phyloP scores from a whole-genome alignment of 106 monocot species.

The Iris macrosiphon region DNA sequence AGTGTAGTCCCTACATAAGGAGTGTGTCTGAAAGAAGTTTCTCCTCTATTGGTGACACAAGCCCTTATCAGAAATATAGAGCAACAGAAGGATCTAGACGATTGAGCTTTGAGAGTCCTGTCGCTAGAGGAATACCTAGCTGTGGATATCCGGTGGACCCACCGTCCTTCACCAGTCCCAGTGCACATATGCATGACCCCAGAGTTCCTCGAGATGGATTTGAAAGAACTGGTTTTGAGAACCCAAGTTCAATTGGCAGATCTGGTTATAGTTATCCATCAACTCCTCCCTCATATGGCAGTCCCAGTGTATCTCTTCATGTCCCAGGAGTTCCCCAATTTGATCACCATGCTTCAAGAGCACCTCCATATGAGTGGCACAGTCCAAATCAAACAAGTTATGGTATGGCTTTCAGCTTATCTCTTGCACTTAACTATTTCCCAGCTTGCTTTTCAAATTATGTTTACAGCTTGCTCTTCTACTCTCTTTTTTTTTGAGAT shows the following conservation, averaged over 20 bases:
- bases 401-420: slow-evolving; percentile 13
- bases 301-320: slow-evolving; percentile 9
- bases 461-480: not conserved
- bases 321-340: slow-evolving; percentile 7
- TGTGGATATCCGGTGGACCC: slow-evolving; percentile 6
- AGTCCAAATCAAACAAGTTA: slow-evolving; percentile 20
- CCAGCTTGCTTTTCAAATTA: not conserved
- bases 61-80: slow-evolving; percentile 4
- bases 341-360: slow-evolving; percentile 10
- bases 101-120: slow-evolving; percentile 10
- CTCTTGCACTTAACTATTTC: not conserved
- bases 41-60: slow-evolving; percentile 3
- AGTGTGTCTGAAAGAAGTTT: slow-evolving; percentile 10
- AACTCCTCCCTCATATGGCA: slow-evolving; percentile 8
- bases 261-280: not conserved
- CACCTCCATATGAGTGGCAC: slow-evolving; percentile 1
- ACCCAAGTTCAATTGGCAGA: not conserved
- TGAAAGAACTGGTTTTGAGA: slow-evolving; percentile 2
- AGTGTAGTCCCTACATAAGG: slow-evolving; percentile 5
- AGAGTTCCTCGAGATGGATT: slow-evolving; percentile 5
- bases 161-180: slow-evolving; percentile 4
- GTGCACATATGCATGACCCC: not conserved
- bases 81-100: slow-evolving; percentile 4
- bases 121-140: not conserved
- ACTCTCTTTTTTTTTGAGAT: too few species aligned